Percentiles rank a stretch among this genome's conserved stretches.
These are phyloP conservation scores for Tricholoma hemisulphureum DNA, from an alignment of 768 basidiomycete species.

Conservation along the genomic window DNA sequence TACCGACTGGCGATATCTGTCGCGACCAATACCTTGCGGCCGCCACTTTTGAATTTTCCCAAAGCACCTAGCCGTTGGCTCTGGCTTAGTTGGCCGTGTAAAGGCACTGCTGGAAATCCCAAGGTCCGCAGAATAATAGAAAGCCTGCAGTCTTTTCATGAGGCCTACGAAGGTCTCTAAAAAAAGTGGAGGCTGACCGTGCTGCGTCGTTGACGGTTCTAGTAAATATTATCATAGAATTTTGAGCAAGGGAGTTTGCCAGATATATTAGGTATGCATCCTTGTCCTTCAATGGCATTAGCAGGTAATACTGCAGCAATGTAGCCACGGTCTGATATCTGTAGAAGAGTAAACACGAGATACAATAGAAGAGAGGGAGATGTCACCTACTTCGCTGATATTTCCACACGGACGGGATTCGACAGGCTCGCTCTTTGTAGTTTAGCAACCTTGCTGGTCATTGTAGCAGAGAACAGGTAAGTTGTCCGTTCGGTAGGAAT, in stretches of 20 bases:
- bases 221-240: slow-evolving; percentile 95
- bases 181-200: slow-evolving; percentile 44
- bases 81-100: slow-evolving; percentile 94
- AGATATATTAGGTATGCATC: slow-evolving; percentile 89
- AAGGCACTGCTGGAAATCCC: slow-evolving; percentile 91
- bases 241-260: slow-evolving; percentile 84
- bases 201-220: slow-evolving; percentile 93
- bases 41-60: slow-evolving; percentile 93
- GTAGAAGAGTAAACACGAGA: slow-evolving; percentile 7
- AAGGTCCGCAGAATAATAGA: slow-evolving; percentile 87
- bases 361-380: not conserved
- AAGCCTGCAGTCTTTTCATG: slow-evolving; percentile 45
- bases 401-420: slow-evolving; percentile 93
- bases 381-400: slow-evolving; percentile 85
- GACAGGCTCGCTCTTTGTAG: slow-evolving; percentile 90
- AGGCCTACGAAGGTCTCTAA: not conserved
- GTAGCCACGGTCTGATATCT: slow-evolving; percentile 98
- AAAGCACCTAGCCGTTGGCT: slow-evolving; percentile 91
- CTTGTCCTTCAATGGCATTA: slow-evolving; percentile 89
- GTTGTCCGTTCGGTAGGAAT: slow-evolving; percentile 94
- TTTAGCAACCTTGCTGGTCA: slow-evolving; percentile 98
- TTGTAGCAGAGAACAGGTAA: slow-evolving; percentile 96
- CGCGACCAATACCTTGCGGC: slow-evolving; percentile 87
- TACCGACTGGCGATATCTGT: slow-evolving; percentile 95
- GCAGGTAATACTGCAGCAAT: slow-evolving; percentile 91